These are phyloP conservation scores for Xylariaceae sp. DNA, from an alignment of 2,329 filamentous ascomycete genomes.

Conservation along the genomic window DNA sequence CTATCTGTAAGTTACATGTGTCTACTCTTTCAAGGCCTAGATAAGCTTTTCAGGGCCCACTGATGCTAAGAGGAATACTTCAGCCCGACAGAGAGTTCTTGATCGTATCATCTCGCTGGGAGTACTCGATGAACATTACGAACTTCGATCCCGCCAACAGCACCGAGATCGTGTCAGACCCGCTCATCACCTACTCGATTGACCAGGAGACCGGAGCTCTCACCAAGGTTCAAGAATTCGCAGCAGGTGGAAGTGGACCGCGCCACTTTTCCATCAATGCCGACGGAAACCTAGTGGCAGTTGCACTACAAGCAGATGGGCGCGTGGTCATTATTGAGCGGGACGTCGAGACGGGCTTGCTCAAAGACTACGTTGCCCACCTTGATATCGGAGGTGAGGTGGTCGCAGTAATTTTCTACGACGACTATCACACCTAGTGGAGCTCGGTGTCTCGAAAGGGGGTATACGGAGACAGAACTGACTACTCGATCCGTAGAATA, in stretches of 20 bases:
- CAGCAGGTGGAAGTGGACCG: conserved; percentile 66
- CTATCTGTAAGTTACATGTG: conserved; percentile 54
- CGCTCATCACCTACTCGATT: conserved; percentile 65
- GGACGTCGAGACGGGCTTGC: conserved; percentile 59
- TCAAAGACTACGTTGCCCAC: conserved; percentile 51
- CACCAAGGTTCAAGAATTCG: conserved; percentile 57
- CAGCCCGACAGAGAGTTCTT: conserved; percentile 65
- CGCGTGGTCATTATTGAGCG: conserved; percentile 65
- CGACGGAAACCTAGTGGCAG: conserved; percentile 64
- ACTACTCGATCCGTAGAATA: neutral
- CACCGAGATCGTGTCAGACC: conserved; percentile 59
- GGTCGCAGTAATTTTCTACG: conserved; percentile 52
- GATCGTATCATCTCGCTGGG: conserved; percentile 69
- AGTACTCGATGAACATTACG: conserved; percentile 54
- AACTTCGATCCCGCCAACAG: conserved; percentile 48
- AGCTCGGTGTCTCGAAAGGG: neutral
- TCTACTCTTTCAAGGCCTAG: neutral
- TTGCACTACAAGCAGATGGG: conserved; percentile 64
- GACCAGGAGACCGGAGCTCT: conserved; percentile 57
- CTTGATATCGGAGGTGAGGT: conserved; percentile 48
- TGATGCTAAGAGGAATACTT: conserved; percentile 9
- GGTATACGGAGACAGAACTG: conserved; percentile 11
- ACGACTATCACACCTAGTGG: conserved; percentile 34
- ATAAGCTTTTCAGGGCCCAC: neutral
- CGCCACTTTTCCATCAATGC: conserved; percentile 70